phyloP scores from a whole-genome alignment of 768 basidiomycete species.

The Pleurotus eryngii region DNA sequence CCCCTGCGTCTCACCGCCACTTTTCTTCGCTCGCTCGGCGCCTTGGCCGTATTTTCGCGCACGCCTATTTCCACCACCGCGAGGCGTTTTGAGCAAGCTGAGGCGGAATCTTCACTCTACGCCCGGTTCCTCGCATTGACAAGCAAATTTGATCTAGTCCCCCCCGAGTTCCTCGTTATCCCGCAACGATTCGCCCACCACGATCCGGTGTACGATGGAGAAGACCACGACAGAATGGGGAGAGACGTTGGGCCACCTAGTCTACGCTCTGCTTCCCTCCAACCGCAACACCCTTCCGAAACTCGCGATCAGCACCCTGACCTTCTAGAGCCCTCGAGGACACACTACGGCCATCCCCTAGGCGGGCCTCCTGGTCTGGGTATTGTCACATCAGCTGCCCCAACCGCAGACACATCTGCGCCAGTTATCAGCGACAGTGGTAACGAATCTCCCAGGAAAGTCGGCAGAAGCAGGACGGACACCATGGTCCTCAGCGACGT shows the following conservation, averaged over 20 bases:
- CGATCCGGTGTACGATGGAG: slow-evolving; percentile 10
- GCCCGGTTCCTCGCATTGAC: slow-evolving; percentile 86
- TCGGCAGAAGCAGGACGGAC: slow-evolving; percentile 61
- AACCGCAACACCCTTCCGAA: background rate
- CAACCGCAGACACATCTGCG: slow-evolving; percentile 5
- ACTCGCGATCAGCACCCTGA: background rate
- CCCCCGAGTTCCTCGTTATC: slow-evolving; percentile 79
- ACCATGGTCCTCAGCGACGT: slow-evolving; percentile 68
- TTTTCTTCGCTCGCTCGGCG: slow-evolving; percentile 88
- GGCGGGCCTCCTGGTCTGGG: background rate
- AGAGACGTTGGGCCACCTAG: slow-evolving; percentile 33
- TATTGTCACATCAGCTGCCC: slow-evolving; percentile 8
- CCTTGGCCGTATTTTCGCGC: slow-evolving; percentile 92
- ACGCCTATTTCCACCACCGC: slow-evolving; percentile 94
- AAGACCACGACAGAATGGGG: slow-evolving; percentile 13
- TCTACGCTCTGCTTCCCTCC: slow-evolving; percentile 38
- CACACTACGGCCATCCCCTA: background rate
- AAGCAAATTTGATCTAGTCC: slow-evolving; percentile 77
- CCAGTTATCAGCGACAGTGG: slow-evolving; percentile 8
- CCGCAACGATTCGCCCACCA: slow-evolving; percentile 34
- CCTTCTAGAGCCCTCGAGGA: background rate
- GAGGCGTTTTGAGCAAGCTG: slow-evolving; percentile 90
- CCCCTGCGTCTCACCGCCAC: slow-evolving; percentile 76
- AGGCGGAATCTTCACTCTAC: slow-evolving; percentile 88
- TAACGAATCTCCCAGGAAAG: slow-evolving; percentile 39